Conservation (phyloP, 2,329 filamentous ascomycete genomes). For the Phialophora verrucosa region DNA sequence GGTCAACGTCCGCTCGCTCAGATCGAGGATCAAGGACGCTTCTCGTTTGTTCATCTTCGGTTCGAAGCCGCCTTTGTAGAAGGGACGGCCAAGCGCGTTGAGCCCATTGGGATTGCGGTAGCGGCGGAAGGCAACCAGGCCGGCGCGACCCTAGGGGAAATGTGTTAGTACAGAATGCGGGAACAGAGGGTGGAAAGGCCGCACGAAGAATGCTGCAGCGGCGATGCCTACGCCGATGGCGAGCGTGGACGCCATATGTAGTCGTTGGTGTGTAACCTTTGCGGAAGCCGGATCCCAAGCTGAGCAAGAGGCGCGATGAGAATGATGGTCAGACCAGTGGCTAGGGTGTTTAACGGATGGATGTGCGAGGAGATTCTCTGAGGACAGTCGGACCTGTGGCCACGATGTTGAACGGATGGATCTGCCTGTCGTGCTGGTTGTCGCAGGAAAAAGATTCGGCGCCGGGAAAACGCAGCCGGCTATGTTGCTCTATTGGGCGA, state of each 20-base stretch:
- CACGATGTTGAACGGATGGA: neutral
- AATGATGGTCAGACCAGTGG: neutral
- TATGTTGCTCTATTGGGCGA: conserved; percentile 5
- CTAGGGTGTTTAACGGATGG: neutral
- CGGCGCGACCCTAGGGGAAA: conserved; percentile 78
- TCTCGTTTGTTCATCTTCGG: conserved; percentile 90
- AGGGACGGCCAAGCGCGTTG: conserved; percentile 83
- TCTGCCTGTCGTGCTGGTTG: neutral
- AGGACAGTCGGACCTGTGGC: neutral
- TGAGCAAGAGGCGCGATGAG: neutral
- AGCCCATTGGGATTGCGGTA: conserved; percentile 70
- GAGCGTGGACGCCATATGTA: conserved; percentile 53
- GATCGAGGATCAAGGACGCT: conserved; percentile 85
- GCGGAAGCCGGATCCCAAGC: neutral
- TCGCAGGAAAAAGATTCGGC: conserved; percentile 6
- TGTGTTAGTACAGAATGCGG: conserved; percentile 4
- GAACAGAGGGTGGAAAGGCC: conserved; percentile 42
- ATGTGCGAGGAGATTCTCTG: neutral
- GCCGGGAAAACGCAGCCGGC: neutral
- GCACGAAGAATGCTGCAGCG: conserved; percentile 77
- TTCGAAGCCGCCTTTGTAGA: conserved; percentile 99
- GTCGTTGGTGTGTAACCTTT: neutral
- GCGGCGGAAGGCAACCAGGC: conserved; percentile 83
- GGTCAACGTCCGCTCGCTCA: conserved; percentile 85
- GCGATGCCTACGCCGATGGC: conserved; percentile 54